phyloP scores from a whole-genome alignment of 2,329 filamentous ascomycete species.

The Ophiostoma novo-ulmi region DNA sequence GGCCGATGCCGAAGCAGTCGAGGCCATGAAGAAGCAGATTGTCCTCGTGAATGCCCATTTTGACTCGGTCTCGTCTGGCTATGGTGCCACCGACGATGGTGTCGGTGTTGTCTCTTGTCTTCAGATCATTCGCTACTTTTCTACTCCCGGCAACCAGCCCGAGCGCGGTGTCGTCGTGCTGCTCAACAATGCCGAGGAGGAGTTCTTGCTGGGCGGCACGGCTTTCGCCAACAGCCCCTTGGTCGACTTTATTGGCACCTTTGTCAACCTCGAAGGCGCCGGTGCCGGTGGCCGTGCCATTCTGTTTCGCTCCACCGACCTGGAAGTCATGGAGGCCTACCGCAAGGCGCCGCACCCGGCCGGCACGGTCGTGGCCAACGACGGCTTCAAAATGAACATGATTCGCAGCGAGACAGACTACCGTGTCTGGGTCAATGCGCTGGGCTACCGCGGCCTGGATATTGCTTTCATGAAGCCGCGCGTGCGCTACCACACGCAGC shows the following conservation, averaged over 20 bases:
- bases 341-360: constrained; percentile 68
- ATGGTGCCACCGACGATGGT: constrained; percentile 89
- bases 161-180: constrained; percentile 76
- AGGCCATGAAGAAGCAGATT: constrained; percentile 55
- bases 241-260: constrained; percentile 51
- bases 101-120: constrained; percentile 82
- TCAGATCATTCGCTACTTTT: constrained; percentile 84
- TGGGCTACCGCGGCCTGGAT: constrained; percentile 83
- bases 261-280: constrained; percentile 85
- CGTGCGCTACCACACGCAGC: constrained; percentile 81
- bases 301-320: constrained; percentile 82
- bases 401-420: constrained; percentile 89
- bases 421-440: constrained; percentile 68
- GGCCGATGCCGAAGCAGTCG: constrained; percentile 31
- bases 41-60: constrained; percentile 94
- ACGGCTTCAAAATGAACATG: constrained; percentile 74
- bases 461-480: constrained; percentile 86
- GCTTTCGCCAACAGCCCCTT: constrained; percentile 81
- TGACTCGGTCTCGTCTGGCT: constrained; percentile 83
- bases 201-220: constrained; percentile 79
- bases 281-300: constrained; percentile 85
- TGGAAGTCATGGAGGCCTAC: constrained; percentile 78
- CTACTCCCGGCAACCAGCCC: constrained; percentile 63
- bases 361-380: constrained; percentile 72
- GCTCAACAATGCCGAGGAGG: constrained; percentile 94